A percentile compares a stretch with the other conserved stretches of the same genome.
Evolutionary conservation across 2,329 filamentous ascomycete genomes (phyloP).

Genomic region (Phyllosticta citrichinensis): DNA sequence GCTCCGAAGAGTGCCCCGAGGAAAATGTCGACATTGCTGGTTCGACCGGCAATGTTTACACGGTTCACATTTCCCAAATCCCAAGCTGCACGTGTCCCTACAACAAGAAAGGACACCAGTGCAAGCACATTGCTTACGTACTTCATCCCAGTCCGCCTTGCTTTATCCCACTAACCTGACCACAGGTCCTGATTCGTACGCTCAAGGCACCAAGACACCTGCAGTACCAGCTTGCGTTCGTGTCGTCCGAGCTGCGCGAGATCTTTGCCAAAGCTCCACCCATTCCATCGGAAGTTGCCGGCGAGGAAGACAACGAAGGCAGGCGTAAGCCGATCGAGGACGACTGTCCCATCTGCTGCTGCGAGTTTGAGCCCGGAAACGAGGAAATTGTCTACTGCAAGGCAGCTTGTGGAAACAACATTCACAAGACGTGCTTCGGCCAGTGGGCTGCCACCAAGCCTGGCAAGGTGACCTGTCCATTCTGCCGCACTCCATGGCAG

Average conservation of each 20-base stretch:
- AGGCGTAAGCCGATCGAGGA: slow-evolving; percentile 51
- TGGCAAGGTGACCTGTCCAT: slow-evolving; percentile 46
- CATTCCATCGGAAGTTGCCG: slow-evolving; percentile 32
- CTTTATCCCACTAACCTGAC: slow-evolving; percentile 1
- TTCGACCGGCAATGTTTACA: slow-evolving; percentile 53
- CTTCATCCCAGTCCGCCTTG: slow-evolving; percentile 9
- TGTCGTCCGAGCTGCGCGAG: slow-evolving; percentile 47
- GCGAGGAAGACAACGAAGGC: slow-evolving; percentile 29
- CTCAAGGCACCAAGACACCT: slow-evolving; percentile 47
- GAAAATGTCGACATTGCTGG: slow-evolving; percentile 51
- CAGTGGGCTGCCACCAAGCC: slow-evolving; percentile 31
- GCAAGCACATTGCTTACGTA: slow-evolving; percentile 56
- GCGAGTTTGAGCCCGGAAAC: slow-evolving; percentile 39
- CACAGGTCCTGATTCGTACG: slow-evolving; percentile 44
- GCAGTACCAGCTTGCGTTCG: slow-evolving; percentile 50
- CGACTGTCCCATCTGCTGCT: slow-evolving; percentile 55
- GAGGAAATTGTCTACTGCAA: slow-evolving; percentile 39
- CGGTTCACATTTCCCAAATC: slow-evolving; percentile 41
- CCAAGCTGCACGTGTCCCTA: slow-evolving; percentile 49
- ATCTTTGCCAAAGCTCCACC: slow-evolving; percentile 46
- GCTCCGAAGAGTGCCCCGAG: slow-evolving; percentile 35
- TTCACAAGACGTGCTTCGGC: slow-evolving; percentile 42
- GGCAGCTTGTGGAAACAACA: slow-evolving; percentile 47
- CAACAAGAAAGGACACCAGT: slow-evolving; percentile 46
- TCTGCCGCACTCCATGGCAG: slow-evolving; percentile 48